phyloP scores from a whole-genome alignment of 331 rosid species.

The Rosa hybrid region DNA sequence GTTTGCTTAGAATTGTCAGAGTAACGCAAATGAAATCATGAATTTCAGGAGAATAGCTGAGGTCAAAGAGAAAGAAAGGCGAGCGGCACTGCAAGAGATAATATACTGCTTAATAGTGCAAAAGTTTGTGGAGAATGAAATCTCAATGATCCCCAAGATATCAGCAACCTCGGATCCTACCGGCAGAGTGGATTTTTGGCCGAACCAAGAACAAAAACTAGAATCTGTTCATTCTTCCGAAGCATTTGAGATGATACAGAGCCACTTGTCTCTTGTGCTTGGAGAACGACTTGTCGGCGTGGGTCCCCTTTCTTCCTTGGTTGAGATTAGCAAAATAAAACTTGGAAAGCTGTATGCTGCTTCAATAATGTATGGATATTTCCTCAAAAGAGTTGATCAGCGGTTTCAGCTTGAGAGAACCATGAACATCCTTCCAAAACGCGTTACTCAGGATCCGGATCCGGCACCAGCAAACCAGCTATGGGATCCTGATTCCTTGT shows the following conservation, averaged over 20 bases:
- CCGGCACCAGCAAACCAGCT: slow-evolving; percentile 61
- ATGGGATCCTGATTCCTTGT: slow-evolving; percentile 94
- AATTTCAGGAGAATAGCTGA: slow-evolving; percentile 82
- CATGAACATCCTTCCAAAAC: slow-evolving; percentile 78
- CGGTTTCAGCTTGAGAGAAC: slow-evolving; percentile 88
- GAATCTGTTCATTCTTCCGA: slow-evolving; percentile 83
- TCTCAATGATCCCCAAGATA: slow-evolving; percentile 82
- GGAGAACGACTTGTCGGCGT: slow-evolving; percentile 74
- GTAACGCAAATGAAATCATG: slow-evolving; percentile 21
- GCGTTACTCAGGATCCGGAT: slow-evolving; percentile 44
- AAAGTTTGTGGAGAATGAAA: slow-evolving; percentile 62
- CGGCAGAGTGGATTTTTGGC: slow-evolving; percentile 82
- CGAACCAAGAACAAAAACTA: slow-evolving; percentile 86
- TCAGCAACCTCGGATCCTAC: slow-evolving; percentile 63
- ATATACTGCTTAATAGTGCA: slow-evolving; percentile 72
- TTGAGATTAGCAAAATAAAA: slow-evolving; percentile 88
- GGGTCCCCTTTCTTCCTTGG: slow-evolving; percentile 70
- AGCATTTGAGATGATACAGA: slow-evolving; percentile 93
- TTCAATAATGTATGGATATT: slow-evolving; percentile 96
- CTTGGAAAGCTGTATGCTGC: slow-evolving; percentile 97
- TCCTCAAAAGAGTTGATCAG: slow-evolving; percentile 88
- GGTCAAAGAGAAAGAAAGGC: slow-evolving; percentile 80
- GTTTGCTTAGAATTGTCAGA: slow-evolving; percentile 24
- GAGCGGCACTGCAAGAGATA: slow-evolving; percentile 71
- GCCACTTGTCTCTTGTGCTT: slow-evolving; percentile 76